These are phyloP conservation scores for Rhodotorula taiwanensis DNA, from an alignment of 768 basidiomycete species.

Conservation along the genomic window DNA sequence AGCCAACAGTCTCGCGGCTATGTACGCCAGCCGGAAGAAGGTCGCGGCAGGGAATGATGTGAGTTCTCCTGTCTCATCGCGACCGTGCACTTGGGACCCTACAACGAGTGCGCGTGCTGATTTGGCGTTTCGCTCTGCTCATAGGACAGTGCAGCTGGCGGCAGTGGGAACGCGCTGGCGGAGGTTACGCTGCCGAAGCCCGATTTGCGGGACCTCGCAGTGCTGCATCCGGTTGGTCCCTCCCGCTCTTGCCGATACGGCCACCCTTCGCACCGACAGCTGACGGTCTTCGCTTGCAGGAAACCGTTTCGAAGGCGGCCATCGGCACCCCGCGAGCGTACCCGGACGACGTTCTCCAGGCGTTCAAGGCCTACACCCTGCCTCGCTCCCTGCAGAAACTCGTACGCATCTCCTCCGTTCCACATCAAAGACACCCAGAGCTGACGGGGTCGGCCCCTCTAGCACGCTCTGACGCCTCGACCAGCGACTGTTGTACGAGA, in stretches of 20 bases:
- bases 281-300: background rate
- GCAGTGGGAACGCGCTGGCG: slow-evolving; percentile 14
- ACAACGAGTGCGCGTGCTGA: too few relatives aligned
- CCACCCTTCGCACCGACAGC: background rate
- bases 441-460: background rate
- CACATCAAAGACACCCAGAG: too few relatives aligned
- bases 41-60: slow-evolving; percentile 6
- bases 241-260: background rate
- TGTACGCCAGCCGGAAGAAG: slow-evolving; percentile 22
- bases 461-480: slow-evolving; percentile 11
- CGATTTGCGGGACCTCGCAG: slow-evolving; percentile 2
- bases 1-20: slow-evolving; percentile 17
- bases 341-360: slow-evolving; percentile 5
- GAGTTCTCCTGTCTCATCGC: background rate
- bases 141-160: slow-evolving; percentile 5
- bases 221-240: slow-evolving; percentile 24
- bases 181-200: slow-evolving; percentile 25
- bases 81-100: too few relatives aligned
- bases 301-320: slow-evolving; percentile 1
- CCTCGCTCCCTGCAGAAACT: background rate
- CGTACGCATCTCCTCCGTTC: background rate
- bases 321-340: slow-evolving; percentile 23
- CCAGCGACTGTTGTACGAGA: slow-evolving; percentile 26
- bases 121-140: background rate
- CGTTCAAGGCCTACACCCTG: slow-evolving; percentile 25